Evolutionary conservation across 768 basidiomycete genomes (phyloP), one percentile per base, ranked within the genome.

Genomic region (Agaricus subrufescens): DNA sequence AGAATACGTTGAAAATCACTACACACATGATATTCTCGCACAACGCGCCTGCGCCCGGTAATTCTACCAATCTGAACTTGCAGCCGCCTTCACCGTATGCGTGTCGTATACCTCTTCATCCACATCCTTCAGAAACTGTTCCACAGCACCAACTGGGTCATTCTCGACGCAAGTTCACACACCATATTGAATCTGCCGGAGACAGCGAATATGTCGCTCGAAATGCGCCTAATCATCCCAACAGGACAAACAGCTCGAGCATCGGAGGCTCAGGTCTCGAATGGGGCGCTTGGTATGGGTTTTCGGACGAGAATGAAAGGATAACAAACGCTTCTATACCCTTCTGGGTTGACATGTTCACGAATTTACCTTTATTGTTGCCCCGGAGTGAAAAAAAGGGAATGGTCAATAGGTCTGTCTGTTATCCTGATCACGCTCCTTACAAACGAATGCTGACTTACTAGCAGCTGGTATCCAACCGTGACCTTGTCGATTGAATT

Each of bases 391-490:
- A 80, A 58, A 69, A 69, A n/a, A 66, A 62, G n/a, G 74, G 71
- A 2, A 58, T 77, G 29, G 63, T 62, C 11, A 54, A 54, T 19
- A 73, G 72, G 74, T 75, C 54, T 26, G 44, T 27, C 15, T 31
- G n/a, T 15, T 8, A 4, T 5, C 34, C 56, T 38, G 34, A 45
- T 30, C 58, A 39, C 37, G 43, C 11, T 15, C 34, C 23, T 9
- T 14, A 34, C 37, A 25, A 10, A 34, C n/a, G 29, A 43, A 30
- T 34, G 34, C 34, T 46, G 27, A 46, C 23, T 51, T 39, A 38
- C n/a, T 7, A 14, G 47, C 51, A 84, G 82, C 39, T 86, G 85
- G 86, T 81, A 71, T 62, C 83, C 85, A 12, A 88, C 87, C 0
- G 73, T 88, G 69, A 74, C 76, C 0, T 71, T 87, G 57, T 70